Evolutionary conservation across 163 green algal genomes (phyloP), one percentile per base, ranked within the genome.

Genomic region (Scenedesmus sp.): DNA sequence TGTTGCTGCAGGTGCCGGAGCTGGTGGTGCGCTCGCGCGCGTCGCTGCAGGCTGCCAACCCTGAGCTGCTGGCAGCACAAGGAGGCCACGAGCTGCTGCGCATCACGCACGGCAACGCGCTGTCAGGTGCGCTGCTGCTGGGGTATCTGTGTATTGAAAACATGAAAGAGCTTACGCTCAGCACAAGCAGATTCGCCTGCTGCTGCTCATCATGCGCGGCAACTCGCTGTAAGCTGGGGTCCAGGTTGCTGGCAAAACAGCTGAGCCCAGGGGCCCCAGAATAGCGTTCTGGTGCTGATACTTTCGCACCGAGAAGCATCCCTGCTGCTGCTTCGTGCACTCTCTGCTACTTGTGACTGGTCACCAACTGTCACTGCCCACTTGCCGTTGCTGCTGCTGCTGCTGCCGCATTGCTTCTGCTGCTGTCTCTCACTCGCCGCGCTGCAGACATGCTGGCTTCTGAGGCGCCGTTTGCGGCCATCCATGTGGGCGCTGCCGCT

Each of bases 401-500:
- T 34, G 7, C 60, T 76, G 46, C 46, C 46, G 2, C 15, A 67
- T 7, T 64, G 1, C 34, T 88, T 4, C 60, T 55, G 57, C 73
- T 34, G 16, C 34, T n/a, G 23, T n/a, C 23, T 66, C 2, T 20
- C 34, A 46, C 34, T 84, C 1, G 1, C 3, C 23, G 2, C 6
- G 4, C 77, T 64, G 34, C 54, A 94, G 83, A 86, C 34, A 77
- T 92, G 66, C 88, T 94, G 64, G 59, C 67, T 7, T 57, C 16
- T 12, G 90, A 91, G 87, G 84, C 85, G 0, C 95, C 93, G 0
- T 99, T 98, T 81, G 93, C 98, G 85, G 96, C 94, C 84, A 99
- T 99, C 90, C 97, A 99, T 88, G 97, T 99, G 52, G 97, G 97
- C 6, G 97, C 97, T 6, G 97, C 97, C 7, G 95, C 97, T 12